Evolutionary conservation across 768 basidiomycete species (phyloP).

Genomic region (Strobilomyces dryophilus): DNA sequence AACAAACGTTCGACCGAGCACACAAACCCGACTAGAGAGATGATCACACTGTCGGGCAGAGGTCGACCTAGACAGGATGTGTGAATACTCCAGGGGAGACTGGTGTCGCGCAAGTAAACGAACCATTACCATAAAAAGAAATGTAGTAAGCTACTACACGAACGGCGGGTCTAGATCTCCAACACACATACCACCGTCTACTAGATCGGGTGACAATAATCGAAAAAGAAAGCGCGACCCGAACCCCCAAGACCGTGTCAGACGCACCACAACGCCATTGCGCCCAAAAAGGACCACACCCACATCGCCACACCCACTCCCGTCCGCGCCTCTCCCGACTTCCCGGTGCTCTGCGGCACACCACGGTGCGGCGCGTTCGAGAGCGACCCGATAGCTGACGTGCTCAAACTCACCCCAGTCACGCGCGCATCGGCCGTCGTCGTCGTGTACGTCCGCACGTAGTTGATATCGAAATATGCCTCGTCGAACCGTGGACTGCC

Average conservation of each 20-base stretch:
- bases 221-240: too few relatives aligned
- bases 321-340: not conserved
- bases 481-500: conserved; percentile 52
- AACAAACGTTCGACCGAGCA: too few relatives aligned
- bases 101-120: too few relatives aligned
- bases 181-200: too few relatives aligned
- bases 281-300: not conserved
- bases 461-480: conserved; percentile 66
- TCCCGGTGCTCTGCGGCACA: not conserved
- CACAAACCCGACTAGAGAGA: too few relatives aligned
- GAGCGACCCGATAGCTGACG: not conserved
- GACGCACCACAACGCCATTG: conserved; percentile 1
- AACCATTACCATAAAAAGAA: too few relatives aligned
- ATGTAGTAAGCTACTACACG: too few relatives aligned
- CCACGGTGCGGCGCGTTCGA: not conserved
- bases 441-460: conserved; percentile 57
- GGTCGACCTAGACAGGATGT: too few relatives aligned
- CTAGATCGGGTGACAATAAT: too few relatives aligned
- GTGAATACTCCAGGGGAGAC: too few relatives aligned
- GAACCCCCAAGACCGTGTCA: not conserved
- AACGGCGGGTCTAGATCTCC: too few relatives aligned
- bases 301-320: not conserved
- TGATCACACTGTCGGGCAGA: too few relatives aligned
- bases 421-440: not conserved
- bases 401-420: not conserved